phyloP scores from a whole-genome alignment of 208 protist genomes.

The Endotrypanum monterogeii region DNA sequence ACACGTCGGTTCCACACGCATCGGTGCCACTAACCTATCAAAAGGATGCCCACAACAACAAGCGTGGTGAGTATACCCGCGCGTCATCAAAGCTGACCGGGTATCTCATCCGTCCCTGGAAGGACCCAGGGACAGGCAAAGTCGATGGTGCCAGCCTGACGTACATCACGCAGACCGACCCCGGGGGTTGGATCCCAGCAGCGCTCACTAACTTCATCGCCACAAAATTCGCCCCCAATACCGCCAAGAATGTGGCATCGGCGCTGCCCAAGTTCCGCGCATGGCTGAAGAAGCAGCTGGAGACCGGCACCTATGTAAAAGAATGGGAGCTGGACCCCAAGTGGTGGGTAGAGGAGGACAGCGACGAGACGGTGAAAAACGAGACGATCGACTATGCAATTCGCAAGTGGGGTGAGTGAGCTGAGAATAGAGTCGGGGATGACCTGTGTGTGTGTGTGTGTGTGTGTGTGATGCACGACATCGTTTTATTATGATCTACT shows the following conservation, averaged over 20 bases:
- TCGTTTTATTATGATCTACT: no score
- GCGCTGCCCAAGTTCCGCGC: conserved; percentile 51
- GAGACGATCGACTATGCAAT: conserved; percentile 55
- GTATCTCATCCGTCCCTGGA: conserved; percentile 82
- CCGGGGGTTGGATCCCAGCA: conserved; percentile 80
- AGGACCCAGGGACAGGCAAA: conserved; percentile 42
- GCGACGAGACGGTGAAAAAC: conserved; percentile 41
- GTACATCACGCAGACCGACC: conserved; percentile 88
- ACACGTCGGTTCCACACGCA: conserved; percentile 82
- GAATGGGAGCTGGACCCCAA: conserved; percentile 48
- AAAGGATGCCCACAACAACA: conserved; percentile 42
- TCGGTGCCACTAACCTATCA: conserved; percentile 54
- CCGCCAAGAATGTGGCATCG: conserved; percentile 46
- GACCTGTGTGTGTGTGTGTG: not conserved
- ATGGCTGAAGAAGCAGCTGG: conserved; percentile 69
- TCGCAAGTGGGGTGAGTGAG: conserved; percentile 46
- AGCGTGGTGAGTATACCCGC: conserved; percentile 61
- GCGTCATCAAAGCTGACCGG: conserved; percentile 81
- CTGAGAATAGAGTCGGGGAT: conserved; percentile 22
- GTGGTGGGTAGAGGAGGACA: conserved; percentile 44
- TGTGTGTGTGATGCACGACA: no score
- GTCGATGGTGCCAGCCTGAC: conserved; percentile 59
- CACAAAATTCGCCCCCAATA: conserved; percentile 82
- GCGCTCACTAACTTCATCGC: conserved; percentile 78
- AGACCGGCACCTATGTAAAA: conserved; percentile 57